Evolutionary conservation across 768 basidiomycete genomes (phyloP).

Genomic region (Zangia roseola): DNA sequence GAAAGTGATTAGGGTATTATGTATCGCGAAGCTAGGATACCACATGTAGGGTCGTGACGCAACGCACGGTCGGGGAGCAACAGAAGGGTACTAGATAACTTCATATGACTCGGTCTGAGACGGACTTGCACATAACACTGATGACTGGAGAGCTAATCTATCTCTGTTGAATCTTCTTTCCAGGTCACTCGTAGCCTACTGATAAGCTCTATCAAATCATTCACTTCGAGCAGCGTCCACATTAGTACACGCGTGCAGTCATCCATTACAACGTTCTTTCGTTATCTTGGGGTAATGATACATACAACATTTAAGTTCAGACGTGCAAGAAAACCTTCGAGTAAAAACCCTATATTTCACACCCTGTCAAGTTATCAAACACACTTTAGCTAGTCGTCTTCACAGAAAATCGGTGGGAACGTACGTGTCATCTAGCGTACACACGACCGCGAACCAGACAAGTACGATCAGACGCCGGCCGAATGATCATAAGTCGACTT

Average conservation of each 20-base stretch:
- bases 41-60: too few species aligned
- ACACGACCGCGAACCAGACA: not conserved
- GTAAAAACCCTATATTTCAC: slow-evolving; percentile 23
- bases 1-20: too few species aligned
- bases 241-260: not conserved
- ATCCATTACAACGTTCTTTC: slow-evolving; percentile 2
- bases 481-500: slow-evolving; percentile 20
- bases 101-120: too few species aligned
- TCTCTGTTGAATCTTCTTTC: too few species aligned
- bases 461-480: slow-evolving; percentile 13
- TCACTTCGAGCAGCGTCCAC: not conserved
- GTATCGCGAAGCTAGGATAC: too few species aligned
- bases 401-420: slow-evolving; percentile 24
- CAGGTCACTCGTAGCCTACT: too few species aligned
- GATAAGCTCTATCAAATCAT: not conserved
- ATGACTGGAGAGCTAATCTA: too few species aligned
- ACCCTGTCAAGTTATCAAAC: slow-evolving; percentile 30
- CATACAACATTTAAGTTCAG: slow-evolving; percentile 17
- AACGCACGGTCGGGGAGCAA: too few species aligned
- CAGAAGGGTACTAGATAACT: too few species aligned
- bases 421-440: slow-evolving; percentile 56
- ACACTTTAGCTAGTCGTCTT: not conserved
- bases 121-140: too few species aligned
- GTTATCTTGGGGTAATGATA: slow-evolving; percentile 15
- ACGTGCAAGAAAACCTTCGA: slow-evolving; percentile 20